Base-by-base conservation (phyloP, 495 filamentous ascomycete genomes). In the Apodospora peruviana region DNA sequence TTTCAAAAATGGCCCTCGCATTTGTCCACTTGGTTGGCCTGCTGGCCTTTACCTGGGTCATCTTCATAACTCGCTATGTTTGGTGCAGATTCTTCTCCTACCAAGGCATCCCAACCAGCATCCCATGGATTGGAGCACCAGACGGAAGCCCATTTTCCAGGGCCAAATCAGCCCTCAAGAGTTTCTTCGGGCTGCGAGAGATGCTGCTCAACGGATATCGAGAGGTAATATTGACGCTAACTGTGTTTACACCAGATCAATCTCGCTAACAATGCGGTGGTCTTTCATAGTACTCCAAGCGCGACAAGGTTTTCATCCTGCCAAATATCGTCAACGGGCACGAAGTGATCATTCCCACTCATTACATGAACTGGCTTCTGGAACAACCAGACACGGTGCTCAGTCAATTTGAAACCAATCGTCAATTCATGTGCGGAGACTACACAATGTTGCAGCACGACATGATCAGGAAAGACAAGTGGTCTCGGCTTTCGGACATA, bases 321-420 rank as follows among this genome's bases (percentile, higher is more conserved):
- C 70, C 72, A 1, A 69, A 70, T 50, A 56, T 66, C 18, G 52
- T 66, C 29, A 66, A 62, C 20, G 61, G 67, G 10, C 71, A 70
- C 12, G 68, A 74, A 46, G 60, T 75, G 14, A 53, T 75, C 10
- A 46, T 74, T 7, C 72, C 72, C 1, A 55, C 51, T 4, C 52
- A 60, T 1, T 51, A 67, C 18, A 55, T 70, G n/a, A 42, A 51
- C 37, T 76, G 71, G 71, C 60, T 76, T n/a, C 36, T 71, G 4
- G 60, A 65, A 20, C 71, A 76, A 51, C 61, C 71, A 5, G 68
- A 72, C 44, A 40, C 45, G 20, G 58, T 68, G 9, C 52, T 73
- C 8, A 66, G 51, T 52, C 57, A 65, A 35, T 57, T 51, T 35
- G 59, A 50, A n/a, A 65, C 69, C 34, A 68, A 72, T 34, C 58